Evolutionary conservation across 257 asterid genomes (phyloP).

Genomic region (Nicotiana attenuata): DNA sequence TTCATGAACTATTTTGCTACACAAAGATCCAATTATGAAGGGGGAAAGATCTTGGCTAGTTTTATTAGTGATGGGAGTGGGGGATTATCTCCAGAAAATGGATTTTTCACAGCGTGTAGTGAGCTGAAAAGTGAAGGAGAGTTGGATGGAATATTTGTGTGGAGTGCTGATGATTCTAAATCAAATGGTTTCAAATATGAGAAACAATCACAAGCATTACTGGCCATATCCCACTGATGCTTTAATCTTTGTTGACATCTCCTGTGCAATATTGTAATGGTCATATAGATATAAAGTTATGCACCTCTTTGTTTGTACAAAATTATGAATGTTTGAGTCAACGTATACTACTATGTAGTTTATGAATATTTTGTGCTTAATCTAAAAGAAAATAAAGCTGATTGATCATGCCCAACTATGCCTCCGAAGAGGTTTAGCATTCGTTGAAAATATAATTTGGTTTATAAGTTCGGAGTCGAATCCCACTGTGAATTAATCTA

Average conservation of each 20-base stretch:
- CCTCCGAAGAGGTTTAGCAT: too few species aligned
- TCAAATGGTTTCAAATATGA: constrained; percentile 38
- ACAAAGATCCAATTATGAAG: constrained; percentile 45
- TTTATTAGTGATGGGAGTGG: constrained; percentile 55
- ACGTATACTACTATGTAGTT: neutral
- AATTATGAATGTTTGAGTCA: neutral
- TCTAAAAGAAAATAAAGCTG: neutral
- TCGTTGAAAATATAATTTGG: too few species aligned
- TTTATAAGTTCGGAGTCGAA: too few species aligned
- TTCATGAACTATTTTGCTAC: constrained; percentile 40
- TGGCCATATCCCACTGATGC: constrained; percentile 8
- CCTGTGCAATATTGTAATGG: neutral
- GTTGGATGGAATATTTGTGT: constrained; percentile 65
- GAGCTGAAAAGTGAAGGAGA: constrained; percentile 45
- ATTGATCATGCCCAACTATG: too few species aligned
- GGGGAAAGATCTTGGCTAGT: constrained; percentile 60
- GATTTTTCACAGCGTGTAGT: constrained; percentile 53
- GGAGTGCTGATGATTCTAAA: constrained; percentile 84
- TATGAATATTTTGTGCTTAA: neutral
- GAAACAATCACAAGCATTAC: constrained; percentile 26
- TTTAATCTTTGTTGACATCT: neutral
- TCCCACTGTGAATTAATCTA: too few species aligned
- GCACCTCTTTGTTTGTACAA: neutral
- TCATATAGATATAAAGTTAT: neutral
- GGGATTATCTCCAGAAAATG: constrained; percentile 51